These are phyloP conservation scores for Gymnopus androsaceus DNA, from an alignment of 1,284 basidiomycete species.

Conservation along the genomic window DNA sequence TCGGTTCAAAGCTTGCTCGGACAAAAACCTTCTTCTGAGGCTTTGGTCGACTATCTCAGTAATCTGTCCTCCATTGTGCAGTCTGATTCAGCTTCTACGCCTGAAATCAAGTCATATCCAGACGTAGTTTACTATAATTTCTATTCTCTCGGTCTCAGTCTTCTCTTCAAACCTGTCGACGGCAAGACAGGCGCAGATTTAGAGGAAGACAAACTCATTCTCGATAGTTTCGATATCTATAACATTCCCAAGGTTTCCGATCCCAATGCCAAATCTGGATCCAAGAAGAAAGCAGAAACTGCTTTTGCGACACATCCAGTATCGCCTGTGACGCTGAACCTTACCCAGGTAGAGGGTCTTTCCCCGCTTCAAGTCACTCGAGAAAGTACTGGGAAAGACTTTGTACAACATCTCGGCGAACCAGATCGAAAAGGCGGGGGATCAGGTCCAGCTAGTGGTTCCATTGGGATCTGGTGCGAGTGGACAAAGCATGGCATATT, in stretches of 20 bases:
- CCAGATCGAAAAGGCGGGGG: constrained; percentile 87
- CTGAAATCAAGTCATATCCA: constrained; percentile 75
- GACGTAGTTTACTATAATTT: constrained; percentile 88
- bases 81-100: constrained; percentile 26
- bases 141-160: constrained; percentile 72
- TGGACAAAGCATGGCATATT: constrained; percentile 81
- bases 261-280: constrained; percentile 30
- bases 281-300: constrained; percentile 41
- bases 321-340: constrained; percentile 46
- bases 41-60: constrained; percentile 46
- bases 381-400: constrained; percentile 70
- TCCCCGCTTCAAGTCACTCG: constrained; percentile 45
- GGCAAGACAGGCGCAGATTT: constrained; percentile 58
- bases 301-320: constrained; percentile 58
- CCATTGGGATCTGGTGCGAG: constrained; percentile 89
- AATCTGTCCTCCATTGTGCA: constrained; percentile 31
- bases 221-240: constrained; percentile 83
- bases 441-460: constrained; percentile 75
- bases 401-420: constrained; percentile 76
- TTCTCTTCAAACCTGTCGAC: constrained; percentile 64
- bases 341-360: constrained; percentile 37
- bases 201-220: constrained; percentile 46
- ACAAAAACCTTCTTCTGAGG: constrained; percentile 42
- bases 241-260: constrained; percentile 47
- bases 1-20: constrained; percentile 43